Evolutionary conservation across 208 protist species (phyloP), one percentile per base, ranked within the genome.

Genomic region (Ichthyophonus hoferi): DNA sequence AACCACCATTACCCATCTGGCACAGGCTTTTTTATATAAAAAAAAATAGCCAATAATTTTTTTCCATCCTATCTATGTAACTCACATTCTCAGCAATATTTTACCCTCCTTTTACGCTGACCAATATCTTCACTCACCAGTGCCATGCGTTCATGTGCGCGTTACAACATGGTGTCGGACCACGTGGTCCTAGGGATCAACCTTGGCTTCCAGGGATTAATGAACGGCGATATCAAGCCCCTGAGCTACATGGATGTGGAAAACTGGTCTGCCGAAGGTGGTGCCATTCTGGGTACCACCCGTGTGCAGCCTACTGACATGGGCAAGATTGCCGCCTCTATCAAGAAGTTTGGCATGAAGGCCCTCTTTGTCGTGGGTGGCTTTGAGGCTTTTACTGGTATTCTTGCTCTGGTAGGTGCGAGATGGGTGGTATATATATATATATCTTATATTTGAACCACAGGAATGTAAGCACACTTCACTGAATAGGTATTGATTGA

Each of bases 341-440:
- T 90, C 35, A 40, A 85, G 81, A 50, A 39, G 17, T 58, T 85
- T 87, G 41, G 87, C 1, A 87, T 94, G 17, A 58, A 92, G 14
- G 88, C 42, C 17, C 79, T 94, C 1, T 41, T 94, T 31, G 81
- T 93, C 43, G 89, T 94, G 79, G 93, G 93, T 43, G 93, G 93
- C 17, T 94, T 89, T 79, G 92, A 94, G 82, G 93, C 87, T 2
- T 93, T 91, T n/a, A 85, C 91, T 7, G 90, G 77, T 39, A 42
- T 38, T 24, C 50, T 67, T 7, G 50, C 50, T 24, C 50, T 67
- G 50, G 50, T 67, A 67, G 14, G 50, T 67, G 24, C 50, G 14
- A 24, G n/a, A n/a, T n/a, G n/a, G n/a, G n/a, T n/a, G n/a, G n/a
- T n/a, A n/a, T n/a, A n/a, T n/a, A n/a, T n/a, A n/a, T n/a, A n/a